These are phyloP conservation scores for Chalciporus piperatus DNA, from an alignment of 768 basidiomycete species.

Conservation along the genomic window DNA sequence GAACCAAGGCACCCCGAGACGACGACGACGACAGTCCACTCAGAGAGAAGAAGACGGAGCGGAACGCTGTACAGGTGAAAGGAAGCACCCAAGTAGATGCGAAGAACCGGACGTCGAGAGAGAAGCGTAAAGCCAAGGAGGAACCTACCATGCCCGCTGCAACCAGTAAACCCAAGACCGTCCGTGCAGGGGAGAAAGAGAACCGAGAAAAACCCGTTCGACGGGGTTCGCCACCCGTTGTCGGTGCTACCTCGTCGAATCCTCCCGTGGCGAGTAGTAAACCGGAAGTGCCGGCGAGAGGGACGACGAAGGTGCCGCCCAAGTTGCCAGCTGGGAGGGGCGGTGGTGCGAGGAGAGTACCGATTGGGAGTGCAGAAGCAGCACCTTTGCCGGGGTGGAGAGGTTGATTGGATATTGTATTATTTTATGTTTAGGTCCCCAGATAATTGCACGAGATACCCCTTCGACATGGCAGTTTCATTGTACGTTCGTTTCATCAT, in stretches of 20 bases:
- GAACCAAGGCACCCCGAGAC: slow-evolving; percentile 29
- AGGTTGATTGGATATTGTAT: slow-evolving; percentile 29
- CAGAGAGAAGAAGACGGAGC: slow-evolving; percentile 45
- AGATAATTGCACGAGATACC: slow-evolving; percentile 26
- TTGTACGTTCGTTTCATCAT: neutral
- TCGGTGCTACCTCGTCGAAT: slow-evolving; percentile 18
- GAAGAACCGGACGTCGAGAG: slow-evolving; percentile 35
- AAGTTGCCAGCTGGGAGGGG: slow-evolving; percentile 37
- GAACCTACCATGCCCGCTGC: slow-evolving; percentile 11
- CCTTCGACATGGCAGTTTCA: neutral
- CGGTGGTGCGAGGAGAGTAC: slow-evolving; percentile 61
- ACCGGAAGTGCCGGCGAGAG: slow-evolving; percentile 11
- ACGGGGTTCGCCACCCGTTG: slow-evolving; percentile 22
- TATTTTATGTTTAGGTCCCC: slow-evolving; percentile 12
- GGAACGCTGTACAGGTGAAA: slow-evolving; percentile 24
- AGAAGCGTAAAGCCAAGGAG: slow-evolving; percentile 40
- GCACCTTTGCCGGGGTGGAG: slow-evolving; percentile 50
- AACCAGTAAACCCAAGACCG: slow-evolving; percentile 29
- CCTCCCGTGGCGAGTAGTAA: slow-evolving; percentile 9
- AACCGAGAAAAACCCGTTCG: slow-evolving; percentile 36
- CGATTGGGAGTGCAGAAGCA: slow-evolving; percentile 64
- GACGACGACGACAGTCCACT: slow-evolving; percentile 56
- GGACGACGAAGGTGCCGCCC: slow-evolving; percentile 10
- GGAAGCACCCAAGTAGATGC: slow-evolving; percentile 6
- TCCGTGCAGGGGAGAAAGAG: slow-evolving; percentile 33